phyloP scores from a whole-genome alignment of 345 rosid species.

The Laguncularia racemosa region DNA sequence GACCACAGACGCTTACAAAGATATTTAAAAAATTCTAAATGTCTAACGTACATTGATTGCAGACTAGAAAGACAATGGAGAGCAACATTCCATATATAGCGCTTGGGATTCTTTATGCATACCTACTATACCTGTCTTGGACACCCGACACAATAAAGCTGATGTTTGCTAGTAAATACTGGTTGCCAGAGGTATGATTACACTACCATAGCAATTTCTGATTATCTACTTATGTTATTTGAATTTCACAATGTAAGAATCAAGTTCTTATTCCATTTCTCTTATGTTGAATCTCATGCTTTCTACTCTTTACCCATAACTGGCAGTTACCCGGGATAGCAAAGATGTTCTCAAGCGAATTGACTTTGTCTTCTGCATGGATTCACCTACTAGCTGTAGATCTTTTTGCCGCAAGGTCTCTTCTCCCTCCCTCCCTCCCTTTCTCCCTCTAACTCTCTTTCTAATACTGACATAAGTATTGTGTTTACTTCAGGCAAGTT shows the following conservation, averaged over 20 bases:
- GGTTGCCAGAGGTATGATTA: conserved; percentile 69
- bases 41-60: conserved; percentile 11
- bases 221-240: not conserved
- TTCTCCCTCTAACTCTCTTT: not conserved
- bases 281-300: not conserved
- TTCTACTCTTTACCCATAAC: not conserved
- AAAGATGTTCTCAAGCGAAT: conserved; percentile 81
- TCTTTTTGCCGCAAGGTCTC: conserved; percentile 89
- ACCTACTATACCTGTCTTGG: conserved; percentile 81
- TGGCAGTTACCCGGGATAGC: conserved; percentile 68
- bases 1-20: not conserved
- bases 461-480: conserved; percentile 4
- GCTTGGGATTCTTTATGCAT: conserved; percentile 67
- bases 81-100: conserved; percentile 54
- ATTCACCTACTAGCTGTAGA: conserved; percentile 80
- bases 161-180: conserved; percentile 73
- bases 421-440: not conserved
- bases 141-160: conserved; percentile 58
- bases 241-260: not conserved
- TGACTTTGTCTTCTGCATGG: conserved; percentile 94
- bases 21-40: not conserved
- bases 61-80: conserved; percentile 77
- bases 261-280: not conserved
- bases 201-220: not conserved
- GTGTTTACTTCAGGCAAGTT: conserved; percentile 53